Conservation (phyloP, 2,329 filamentous ascomycete species). For the Helotiales sp. region DNA sequence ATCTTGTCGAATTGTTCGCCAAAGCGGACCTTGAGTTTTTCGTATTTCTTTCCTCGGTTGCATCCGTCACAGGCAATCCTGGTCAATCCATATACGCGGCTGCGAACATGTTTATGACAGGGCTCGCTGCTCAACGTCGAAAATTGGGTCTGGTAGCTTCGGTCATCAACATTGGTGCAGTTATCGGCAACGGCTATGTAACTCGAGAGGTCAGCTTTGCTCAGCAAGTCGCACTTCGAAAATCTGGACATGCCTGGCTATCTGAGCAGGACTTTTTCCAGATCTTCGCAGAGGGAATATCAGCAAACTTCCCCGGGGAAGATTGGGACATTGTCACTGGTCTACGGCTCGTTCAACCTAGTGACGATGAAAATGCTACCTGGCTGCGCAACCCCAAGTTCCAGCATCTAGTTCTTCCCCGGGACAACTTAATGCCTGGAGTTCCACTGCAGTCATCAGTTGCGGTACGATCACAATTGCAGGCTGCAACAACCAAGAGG, state of each 20-base stretch:
- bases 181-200: slow-evolving; percentile 44
- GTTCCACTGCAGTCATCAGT: no score
- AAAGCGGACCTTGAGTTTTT: neutral
- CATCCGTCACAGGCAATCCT: slow-evolving; percentile 42
- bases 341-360: no score
- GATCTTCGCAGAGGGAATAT: slow-evolving; percentile 43
- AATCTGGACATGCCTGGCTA: neutral
- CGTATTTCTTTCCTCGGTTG: neutral
- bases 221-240: slow-evolving; percentile 13
- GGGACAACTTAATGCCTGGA: no score
- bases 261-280: slow-evolving; percentile 42
- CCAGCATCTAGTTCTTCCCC: no score
- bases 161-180: slow-evolving; percentile 52
- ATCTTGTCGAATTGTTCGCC: neutral
- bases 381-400: neutral
- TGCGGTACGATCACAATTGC: no score
- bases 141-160: slow-evolving; percentile 44
- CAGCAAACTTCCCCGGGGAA: slow-evolving; percentile 37
- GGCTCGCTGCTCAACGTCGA: slow-evolving; percentile 41
- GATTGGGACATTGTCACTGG: no score
- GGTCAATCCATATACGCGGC: slow-evolving; percentile 33
- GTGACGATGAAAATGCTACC: neutral
- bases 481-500: no score
- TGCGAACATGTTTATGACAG: slow-evolving; percentile 26
- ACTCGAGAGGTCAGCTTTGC: slow-evolving; percentile 34